Evolutionary conservation across 306 rosid genomes (phyloP), one percentile per base, ranked within the genome.

Genomic region (Canavalia ensiformis): DNA sequence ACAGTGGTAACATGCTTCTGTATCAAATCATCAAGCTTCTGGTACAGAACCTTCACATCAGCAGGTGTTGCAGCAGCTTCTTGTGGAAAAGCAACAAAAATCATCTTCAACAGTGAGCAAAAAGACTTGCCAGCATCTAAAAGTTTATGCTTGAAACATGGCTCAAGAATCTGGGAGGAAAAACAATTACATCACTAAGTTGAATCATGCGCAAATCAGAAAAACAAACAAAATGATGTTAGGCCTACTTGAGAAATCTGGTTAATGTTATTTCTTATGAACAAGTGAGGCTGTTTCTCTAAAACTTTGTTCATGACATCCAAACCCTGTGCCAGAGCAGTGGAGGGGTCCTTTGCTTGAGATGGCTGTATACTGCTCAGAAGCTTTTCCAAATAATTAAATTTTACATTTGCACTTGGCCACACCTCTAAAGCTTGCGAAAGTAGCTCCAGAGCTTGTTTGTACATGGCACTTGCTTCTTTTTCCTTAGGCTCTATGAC

Each of bases 401-500:
- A 96, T 74, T 96, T 96, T 50, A 96, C 99, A 76, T 93, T 96
- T 75, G 99, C 98, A 87, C 83, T 92, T 7, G 99, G 97, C 99
- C 99, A 96, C 84, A 96, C 99, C 84, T 96, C 98, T 88, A 96
- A 83, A 45, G 99, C 99, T 80, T 94, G 97, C 69, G 99, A 92
- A 75, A 96, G 98, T 52, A 96, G 87, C 83, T 94, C 99, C 83
- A 96, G 82, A 64, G 99, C 99, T 87, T 93, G 99, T 85, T 96
- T 96, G 83, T 94, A 96, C 96, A 96, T 92, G 54, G 92, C 85
- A 67, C 88, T 90, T 66, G 98, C 94, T 89, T 96, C 99, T 76
- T 94, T 96, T 87, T 96, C 99, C 94, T 96, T 96, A 5, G 99
- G 98, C 87, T 96, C 99, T 69, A 96, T 96, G 72, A 96, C 99